A percentile compares a stretch with the other conserved stretches of the same genome.
phyloP scores from a whole-genome alignment of 371 early-diverging fungal genomes.

The Synchytrium microbalum region DNA sequence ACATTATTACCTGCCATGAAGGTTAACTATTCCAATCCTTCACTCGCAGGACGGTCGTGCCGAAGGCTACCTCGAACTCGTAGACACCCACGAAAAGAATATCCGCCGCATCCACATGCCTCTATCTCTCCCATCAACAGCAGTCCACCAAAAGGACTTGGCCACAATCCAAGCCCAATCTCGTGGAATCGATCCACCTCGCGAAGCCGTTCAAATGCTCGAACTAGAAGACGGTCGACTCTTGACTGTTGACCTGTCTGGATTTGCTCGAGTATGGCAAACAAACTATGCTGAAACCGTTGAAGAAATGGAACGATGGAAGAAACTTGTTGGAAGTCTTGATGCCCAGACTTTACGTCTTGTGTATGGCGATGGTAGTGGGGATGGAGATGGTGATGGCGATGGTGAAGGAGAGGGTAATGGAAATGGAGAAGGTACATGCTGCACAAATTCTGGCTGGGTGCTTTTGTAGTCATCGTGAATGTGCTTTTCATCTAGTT shows the following conservation, averaged over 20 bases:
- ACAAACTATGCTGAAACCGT: constrained; percentile 46
- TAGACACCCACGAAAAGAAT: constrained; percentile 45
- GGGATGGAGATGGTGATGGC: constrained; percentile 29
- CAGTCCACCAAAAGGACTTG: constrained; percentile 14
- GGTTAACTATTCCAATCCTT: not conserved
- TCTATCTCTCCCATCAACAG: constrained; percentile 40
- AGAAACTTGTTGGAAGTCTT: constrained; percentile 59
- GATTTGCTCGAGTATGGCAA: constrained; percentile 64
- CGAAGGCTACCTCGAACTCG: constrained; percentile 54
- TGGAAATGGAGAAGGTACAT: constrained; percentile 21
- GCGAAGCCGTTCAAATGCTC: constrained; percentile 42
- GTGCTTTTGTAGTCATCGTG: too few relatives aligned
- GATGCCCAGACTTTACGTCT: constrained; percentile 55
- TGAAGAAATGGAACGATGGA: constrained; percentile 61
- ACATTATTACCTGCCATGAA: too few relatives aligned
- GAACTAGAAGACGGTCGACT: constrained; percentile 60
- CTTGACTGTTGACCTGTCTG: constrained; percentile 50
- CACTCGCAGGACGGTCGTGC: constrained; percentile 47
- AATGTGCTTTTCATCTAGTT: too few relatives aligned
- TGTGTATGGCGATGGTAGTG: constrained; percentile 42
- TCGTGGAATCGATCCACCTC: not conserved
- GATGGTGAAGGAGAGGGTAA: constrained; percentile 17
- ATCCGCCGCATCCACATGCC: constrained; percentile 58
- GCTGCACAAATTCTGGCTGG: too few relatives aligned
- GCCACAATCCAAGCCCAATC: constrained; percentile 7